Conservation (phyloP, 192 early-diverging fungal genomes). For the Coemansia sp. region DNA sequence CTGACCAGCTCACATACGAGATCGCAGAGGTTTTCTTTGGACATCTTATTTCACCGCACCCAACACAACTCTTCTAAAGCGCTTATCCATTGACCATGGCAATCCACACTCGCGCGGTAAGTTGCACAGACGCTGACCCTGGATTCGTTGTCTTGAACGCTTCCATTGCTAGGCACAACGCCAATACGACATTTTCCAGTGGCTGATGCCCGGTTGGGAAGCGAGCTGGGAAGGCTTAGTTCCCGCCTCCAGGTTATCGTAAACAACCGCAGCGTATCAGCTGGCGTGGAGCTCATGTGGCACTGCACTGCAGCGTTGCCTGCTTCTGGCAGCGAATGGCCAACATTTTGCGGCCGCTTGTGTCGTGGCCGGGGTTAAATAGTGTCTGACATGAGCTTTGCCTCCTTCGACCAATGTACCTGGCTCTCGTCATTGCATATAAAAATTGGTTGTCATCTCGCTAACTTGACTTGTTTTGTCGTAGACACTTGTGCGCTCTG, state of each 20-base stretch:
- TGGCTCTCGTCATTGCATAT: background rate
- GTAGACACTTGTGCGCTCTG: constrained; percentile 8
- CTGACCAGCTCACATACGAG: background rate
- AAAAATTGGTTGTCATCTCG: background rate
- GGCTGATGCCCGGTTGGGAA: constrained; percentile 9
- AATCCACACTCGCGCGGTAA: constrained; percentile 26
- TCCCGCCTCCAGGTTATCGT: background rate
- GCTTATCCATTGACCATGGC: constrained; percentile 18
- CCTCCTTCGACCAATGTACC: background rate
- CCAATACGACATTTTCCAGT: constrained; percentile 3
- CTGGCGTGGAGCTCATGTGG: constrained; percentile 16
- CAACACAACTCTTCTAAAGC: background rate
- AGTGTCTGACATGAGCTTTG: background rate
- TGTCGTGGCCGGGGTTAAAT: constrained; percentile 1
- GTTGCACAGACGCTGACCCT: constrained; percentile 15
- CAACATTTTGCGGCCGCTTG: background rate
- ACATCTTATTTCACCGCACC: background rate
- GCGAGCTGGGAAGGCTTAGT: constrained; percentile 13
- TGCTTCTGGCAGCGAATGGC: background rate
- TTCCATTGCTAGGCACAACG: background rate
- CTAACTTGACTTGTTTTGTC: background rate
- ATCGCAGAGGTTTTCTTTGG: background rate
- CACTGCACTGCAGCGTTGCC: background rate
- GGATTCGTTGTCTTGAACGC: background rate
- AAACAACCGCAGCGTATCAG: constrained; percentile 20